phyloP scores from a whole-genome alignment of 371 early-diverging fungal species.

The Lichtheimia hyalospora region DNA sequence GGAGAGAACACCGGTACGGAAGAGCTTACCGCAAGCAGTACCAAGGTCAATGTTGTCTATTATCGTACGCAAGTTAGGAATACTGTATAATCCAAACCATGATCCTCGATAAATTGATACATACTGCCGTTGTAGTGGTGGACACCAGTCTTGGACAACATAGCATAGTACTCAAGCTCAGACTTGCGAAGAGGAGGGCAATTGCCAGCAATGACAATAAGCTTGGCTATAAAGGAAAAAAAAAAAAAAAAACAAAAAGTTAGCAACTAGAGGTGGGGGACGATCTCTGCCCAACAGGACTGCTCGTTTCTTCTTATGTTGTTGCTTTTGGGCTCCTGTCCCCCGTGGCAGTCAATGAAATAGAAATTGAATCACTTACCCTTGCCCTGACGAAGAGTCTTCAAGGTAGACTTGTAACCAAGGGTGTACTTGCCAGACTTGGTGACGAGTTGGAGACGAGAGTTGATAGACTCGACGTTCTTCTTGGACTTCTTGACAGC shows the following conservation, averaged over 20 bases:
- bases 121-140: conserved; percentile 96
- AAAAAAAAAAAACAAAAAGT: conserved; percentile 14
- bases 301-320: conserved; percentile 9
- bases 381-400: conserved; percentile 96
- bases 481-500: conserved; percentile 68
- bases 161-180: conserved; percentile 99
- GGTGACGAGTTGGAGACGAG: conserved; percentile 97
- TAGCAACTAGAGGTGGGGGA: conserved; percentile 25
- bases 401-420: conserved; percentile 98
- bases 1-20: conserved; percentile 88
- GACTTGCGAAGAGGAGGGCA: conserved; percentile 98
- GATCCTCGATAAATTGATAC: conserved; percentile 16
- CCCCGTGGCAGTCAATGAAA: conserved; percentile 18
- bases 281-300: conserved; percentile 37
- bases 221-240: conserved; percentile 77
- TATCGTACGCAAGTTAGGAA: too few relatives aligned
- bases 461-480: conserved; percentile 94
- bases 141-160: conserved; percentile 99
- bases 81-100: too few relatives aligned
- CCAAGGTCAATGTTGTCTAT: conserved; percentile 98
- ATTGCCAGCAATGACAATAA: conserved; percentile 97
- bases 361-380: conserved; percentile 53
- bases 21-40: conserved; percentile 99
- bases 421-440: conserved; percentile 98
- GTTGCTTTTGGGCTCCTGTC: conserved; percentile 31